phyloP scores from a whole-genome alignment of 2,329 filamentous ascomycete genomes.

The Fusarium proliferatum region DNA sequence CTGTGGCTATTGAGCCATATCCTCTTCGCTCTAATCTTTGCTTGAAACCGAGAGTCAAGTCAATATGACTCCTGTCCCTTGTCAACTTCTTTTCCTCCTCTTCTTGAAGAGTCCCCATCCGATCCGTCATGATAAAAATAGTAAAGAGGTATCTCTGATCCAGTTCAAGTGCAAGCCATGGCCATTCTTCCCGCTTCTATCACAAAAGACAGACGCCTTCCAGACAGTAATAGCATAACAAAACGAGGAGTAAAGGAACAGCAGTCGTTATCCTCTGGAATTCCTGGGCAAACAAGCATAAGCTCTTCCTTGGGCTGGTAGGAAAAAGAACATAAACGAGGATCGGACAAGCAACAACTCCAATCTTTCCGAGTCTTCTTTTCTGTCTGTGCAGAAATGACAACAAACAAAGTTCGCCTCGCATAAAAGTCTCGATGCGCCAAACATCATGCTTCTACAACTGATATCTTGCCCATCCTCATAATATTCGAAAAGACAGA shows the following conservation, averaged over 20 bases:
- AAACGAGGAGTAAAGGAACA: conserved; percentile 20
- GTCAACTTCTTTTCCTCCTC: conserved; percentile 9
- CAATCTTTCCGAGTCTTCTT: conserved; percentile 28
- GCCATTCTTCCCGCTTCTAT: conserved; percentile 43
- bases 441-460: conserved; percentile 47
- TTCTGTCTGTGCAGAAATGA: conserved; percentile 31
- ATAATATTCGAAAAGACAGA: conserved; percentile 44
- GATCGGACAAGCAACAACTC: conserved; percentile 32
- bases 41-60: conserved; percentile 3
- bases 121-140: conserved; percentile 30
- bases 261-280: conserved; percentile 18
- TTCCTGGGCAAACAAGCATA: conserved; percentile 13
- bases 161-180: conserved; percentile 36
- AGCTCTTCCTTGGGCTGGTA: conserved; percentile 7
- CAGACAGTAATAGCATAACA: conserved; percentile 23
- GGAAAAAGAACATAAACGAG: conserved; percentile 15
- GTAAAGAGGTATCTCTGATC: conserved; percentile 36
- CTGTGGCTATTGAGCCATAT: conserved; percentile 35
- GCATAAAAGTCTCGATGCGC: conserved; percentile 41
- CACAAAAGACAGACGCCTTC: conserved; percentile 39
- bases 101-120: not conserved
- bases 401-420: conserved; percentile 19
- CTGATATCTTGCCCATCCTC: conserved; percentile 42
- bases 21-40: conserved; percentile 31
- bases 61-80: not conserved